Conservation (phyloP, 352 stramenopile genomes). For the Blastocystis sp. region DNA sequence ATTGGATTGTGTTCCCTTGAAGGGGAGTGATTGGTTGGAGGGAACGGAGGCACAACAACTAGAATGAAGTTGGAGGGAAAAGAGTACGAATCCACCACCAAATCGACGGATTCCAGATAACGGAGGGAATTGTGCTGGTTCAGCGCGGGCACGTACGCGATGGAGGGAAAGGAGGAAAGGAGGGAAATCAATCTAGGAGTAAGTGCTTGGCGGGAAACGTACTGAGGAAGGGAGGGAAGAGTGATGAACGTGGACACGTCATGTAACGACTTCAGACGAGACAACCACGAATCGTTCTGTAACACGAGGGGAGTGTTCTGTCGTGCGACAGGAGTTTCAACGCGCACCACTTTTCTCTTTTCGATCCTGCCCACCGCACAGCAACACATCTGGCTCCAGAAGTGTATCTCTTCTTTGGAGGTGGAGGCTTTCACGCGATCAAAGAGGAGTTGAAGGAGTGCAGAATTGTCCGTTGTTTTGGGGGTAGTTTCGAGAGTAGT, state of each 20-base stretch:
- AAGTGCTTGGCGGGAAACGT: neutral
- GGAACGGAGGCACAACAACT: neutral
- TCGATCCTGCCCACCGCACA: neutral
- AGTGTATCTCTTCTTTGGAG: no score
- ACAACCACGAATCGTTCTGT: no score
- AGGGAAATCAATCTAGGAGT: neutral
- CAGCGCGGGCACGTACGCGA: neutral
- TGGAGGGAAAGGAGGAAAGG: neutral
- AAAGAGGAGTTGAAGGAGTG: no score
- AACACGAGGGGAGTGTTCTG: no score
- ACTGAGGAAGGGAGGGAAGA: no score
- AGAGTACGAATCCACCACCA: neutral
- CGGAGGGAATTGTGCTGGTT: neutral
- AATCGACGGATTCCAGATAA: neutral
- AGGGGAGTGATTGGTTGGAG: neutral
- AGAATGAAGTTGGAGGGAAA: neutral
- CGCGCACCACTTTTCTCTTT: neutral
- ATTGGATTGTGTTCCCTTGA: neutral
- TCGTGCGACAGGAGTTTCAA: neutral
- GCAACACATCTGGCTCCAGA: neutral
- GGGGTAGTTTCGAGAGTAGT: no score
- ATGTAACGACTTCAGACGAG: no score
- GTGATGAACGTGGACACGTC: no score
- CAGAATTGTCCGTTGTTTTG: no score
- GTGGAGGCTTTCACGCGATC: no score